Percentiles rank a stretch among this genome's conserved stretches.
These are phyloP conservation scores for Xerocomellus intermedius DNA, from an alignment of 768 basidiomycete species.

Conservation along the genomic window DNA sequence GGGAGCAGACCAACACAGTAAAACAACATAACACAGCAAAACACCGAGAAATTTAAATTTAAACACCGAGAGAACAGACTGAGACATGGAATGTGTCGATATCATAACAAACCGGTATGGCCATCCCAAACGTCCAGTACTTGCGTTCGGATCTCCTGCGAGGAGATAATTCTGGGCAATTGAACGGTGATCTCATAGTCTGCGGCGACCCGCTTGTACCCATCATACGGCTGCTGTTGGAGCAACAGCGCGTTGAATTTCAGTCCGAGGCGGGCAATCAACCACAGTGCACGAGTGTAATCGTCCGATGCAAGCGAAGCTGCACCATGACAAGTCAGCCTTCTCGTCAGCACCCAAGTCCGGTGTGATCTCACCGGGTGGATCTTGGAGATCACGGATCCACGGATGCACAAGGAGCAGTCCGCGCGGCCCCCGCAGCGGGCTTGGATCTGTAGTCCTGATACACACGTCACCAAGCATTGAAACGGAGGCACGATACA, in stretches of 20 bases:
- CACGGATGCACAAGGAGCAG: conserved; percentile 3
- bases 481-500: background rate
- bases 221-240: background rate
- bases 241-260: conserved; percentile 6
- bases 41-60: background rate
- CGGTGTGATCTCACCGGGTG: background rate
- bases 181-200: conserved; percentile 4
- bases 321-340: background rate
- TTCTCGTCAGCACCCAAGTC: background rate
- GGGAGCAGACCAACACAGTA: background rate
- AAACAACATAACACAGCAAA: background rate
- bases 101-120: background rate
- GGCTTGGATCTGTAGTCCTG: background rate
- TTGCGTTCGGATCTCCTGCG: background rate
- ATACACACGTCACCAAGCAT: background rate
- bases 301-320: background rate
- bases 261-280: conserved; percentile 5
- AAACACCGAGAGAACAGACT: background rate
- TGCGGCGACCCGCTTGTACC: conserved; percentile 5
- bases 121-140: conserved; percentile 2
- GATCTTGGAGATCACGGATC: background rate
- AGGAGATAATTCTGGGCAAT: background rate
- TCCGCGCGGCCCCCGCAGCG: background rate
- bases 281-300: background rate
- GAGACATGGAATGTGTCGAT: background rate